phyloP scores from a whole-genome alignment of 805 yeast genomes.

The Zygosaccharomyces bisporus region DNA sequence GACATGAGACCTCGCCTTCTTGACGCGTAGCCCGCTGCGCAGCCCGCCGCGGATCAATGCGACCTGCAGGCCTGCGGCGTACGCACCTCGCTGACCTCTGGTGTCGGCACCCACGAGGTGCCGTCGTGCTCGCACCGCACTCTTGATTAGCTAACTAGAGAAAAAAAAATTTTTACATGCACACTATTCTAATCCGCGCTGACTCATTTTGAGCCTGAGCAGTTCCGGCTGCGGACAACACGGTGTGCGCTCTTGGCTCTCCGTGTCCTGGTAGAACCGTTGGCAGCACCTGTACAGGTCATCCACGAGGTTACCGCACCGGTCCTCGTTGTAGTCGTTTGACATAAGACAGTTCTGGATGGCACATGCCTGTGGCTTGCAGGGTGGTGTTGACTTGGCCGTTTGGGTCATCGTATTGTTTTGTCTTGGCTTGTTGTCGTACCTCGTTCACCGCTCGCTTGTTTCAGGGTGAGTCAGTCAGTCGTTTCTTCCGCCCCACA shows the following conservation, averaged over 20 bases:
- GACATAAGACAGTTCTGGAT: conserved; percentile 64
- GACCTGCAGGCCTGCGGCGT: not conserved
- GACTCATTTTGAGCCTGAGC: conserved; percentile 60
- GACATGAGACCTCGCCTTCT: too few species aligned
- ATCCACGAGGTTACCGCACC: conserved; percentile 67
- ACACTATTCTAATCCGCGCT: conserved; percentile 40
- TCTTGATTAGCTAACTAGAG: too few species aligned
- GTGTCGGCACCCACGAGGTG: not conserved
- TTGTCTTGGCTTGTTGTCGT: conserved; percentile 1
- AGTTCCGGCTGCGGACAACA: conserved; percentile 76
- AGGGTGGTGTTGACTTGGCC: conserved; percentile 38
- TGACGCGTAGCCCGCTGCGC: too few species aligned
- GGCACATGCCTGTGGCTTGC: conserved; percentile 77
- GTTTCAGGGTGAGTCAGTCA: conserved; percentile 9
- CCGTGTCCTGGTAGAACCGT: conserved; percentile 56
- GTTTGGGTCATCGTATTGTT: not conserved
- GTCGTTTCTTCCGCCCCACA: conserved; percentile 7
- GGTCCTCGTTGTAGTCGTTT: conserved; percentile 65
- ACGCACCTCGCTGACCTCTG: too few species aligned
- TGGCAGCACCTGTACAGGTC: conserved; percentile 72
- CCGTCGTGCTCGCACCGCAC: too few species aligned
- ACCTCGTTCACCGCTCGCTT: not conserved
- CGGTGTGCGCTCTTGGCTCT: conserved; percentile 55
- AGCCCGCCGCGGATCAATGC: not conserved
- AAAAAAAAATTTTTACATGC: not conserved